Evolutionary conservation across 1,284 basidiomycete genomes (phyloP).

Genomic region (Malassezia cuniculi): DNA sequence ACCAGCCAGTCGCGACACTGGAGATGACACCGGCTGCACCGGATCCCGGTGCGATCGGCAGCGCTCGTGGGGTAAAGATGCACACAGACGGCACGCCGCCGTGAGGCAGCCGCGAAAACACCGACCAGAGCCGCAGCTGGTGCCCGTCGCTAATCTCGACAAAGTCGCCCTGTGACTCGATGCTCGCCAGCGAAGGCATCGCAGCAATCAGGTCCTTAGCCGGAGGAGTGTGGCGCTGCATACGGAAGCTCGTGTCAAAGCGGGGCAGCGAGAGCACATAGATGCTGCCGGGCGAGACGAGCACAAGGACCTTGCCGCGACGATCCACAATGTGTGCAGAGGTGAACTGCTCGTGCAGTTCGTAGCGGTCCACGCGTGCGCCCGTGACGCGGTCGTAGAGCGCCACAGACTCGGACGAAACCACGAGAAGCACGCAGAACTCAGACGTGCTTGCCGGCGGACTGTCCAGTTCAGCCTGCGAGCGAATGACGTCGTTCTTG

Average conservation of each 20-base stretch:
- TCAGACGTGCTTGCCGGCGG: no score
- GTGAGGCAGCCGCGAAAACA: slow-evolving; percentile 24
- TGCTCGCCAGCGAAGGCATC: slow-evolving; percentile 10
- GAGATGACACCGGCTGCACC: slow-evolving; percentile 26
- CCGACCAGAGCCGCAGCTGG: slow-evolving; percentile 36
- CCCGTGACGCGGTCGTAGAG: slow-evolving; percentile 26
- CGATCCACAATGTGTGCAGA: slow-evolving; percentile 24
- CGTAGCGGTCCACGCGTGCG: slow-evolving; percentile 16
- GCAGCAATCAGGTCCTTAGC: slow-evolving; percentile 14
- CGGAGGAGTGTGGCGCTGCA: slow-evolving; percentile 30
- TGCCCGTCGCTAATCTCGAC: slow-evolving; percentile 30
- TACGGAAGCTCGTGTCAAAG: slow-evolving; percentile 22
- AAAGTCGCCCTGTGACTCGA: slow-evolving; percentile 31
- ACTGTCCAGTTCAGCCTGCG: slow-evolving; percentile 6
- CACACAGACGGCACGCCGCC: slow-evolving; percentile 25
- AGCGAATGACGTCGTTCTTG: slow-evolving; percentile 4
- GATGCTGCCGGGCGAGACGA: slow-evolving; percentile 24
- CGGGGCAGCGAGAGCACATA: slow-evolving; percentile 25
- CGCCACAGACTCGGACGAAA: neutral
- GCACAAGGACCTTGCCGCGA: slow-evolving; percentile 18
- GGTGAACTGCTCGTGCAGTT: slow-evolving; percentile 23
- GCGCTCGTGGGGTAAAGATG: slow-evolving; percentile 17
- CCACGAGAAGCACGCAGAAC: slow-evolving; percentile 12
- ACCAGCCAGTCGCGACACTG: slow-evolving; percentile 28
- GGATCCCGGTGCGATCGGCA: slow-evolving; percentile 28